phyloP scores from a whole-genome alignment of 768 basidiomycete genomes.

The Serendipita sp. region DNA sequence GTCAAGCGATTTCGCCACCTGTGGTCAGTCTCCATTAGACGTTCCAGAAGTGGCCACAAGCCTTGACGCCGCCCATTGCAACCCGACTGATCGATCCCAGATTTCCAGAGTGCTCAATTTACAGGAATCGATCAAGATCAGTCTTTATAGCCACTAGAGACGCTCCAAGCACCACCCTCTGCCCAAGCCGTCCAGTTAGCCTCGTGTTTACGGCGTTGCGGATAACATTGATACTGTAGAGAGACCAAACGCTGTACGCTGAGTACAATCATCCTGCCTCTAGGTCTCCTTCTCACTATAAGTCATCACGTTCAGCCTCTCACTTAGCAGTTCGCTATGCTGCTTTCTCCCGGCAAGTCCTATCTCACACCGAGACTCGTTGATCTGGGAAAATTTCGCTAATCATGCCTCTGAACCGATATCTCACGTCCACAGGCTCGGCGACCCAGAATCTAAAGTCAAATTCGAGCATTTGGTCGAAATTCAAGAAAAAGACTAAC shows the following conservation, averaged over 20 bases:
- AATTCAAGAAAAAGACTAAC: background rate
- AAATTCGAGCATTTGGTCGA: slow-evolving; percentile 2
- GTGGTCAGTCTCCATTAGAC: too few species aligned
- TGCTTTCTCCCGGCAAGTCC: background rate
- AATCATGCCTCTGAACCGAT: background rate
- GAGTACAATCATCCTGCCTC: background rate
- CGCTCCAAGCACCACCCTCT: too few species aligned
- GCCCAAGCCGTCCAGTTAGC: background rate
- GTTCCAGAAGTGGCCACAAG: too few species aligned
- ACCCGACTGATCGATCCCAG: too few species aligned
- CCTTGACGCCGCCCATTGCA: too few species aligned
- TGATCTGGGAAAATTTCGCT: background rate
- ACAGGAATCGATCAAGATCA: too few species aligned
- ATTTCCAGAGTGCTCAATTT: too few species aligned
- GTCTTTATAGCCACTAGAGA: too few species aligned
- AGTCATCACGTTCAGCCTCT: background rate
- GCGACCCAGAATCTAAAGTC: background rate
- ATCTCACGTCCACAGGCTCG: background rate
- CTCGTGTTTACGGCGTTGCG: background rate
- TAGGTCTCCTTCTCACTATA: background rate
- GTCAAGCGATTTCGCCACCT: too few species aligned
- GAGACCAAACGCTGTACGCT: background rate
- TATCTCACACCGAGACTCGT: background rate
- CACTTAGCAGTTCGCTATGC: background rate
- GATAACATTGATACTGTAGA: background rate